Base-by-base conservation (phyloP, 192 early-diverging fungal species). In the Coemansia sp. region DNA sequence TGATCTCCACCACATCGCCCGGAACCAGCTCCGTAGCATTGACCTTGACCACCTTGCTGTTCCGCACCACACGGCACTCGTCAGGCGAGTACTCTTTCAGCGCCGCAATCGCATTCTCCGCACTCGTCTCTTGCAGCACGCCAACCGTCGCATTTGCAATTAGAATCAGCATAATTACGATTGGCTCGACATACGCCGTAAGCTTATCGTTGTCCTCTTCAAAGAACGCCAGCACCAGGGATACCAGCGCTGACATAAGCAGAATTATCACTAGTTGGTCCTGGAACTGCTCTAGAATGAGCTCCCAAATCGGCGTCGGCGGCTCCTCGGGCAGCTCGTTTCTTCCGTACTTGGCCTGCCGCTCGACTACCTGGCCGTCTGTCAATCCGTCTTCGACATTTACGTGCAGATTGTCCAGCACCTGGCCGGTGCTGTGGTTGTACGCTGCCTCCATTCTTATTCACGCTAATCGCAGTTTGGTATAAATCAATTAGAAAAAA, bases 251-350 rank as follows among this genome's bases (percentile, higher is more conserved):
- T 19, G 97, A 95, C 57, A 75, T 83, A 2, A 98, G 83, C 29
- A 99, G 85, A 60, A 99, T 99, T 38, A 98, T 82, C 23, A 99
- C 97, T 38, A 99, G 88, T 75, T 98, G 96, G 84, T 99, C 97
- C 81, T 97, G 84, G 81, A 99, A 98, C 82, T 99, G 97, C 77
- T 95, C 96, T 53, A 94, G 68, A 56, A 99, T 91, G 62, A 99
- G 86, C 67, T 92, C 80, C 90, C 92, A 95, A 4, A 98, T 77
- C 13, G 97, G 94, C 5, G 94, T 97, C 18, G 88, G 78, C 32
- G 92, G 90, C 38, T 97, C 94, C 45, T 92, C 88, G 55, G 96
- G 93, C 37, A 99, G 85, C 78, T 93, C 95, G 71, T 97, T 97
- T 51, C 77, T 83, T 54, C 94, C 94, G 64, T 88, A 87, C 70